Evolutionary conservation across 2,329 filamentous ascomycete genomes (phyloP).

Genomic region (Penicillium thymicola): DNA sequence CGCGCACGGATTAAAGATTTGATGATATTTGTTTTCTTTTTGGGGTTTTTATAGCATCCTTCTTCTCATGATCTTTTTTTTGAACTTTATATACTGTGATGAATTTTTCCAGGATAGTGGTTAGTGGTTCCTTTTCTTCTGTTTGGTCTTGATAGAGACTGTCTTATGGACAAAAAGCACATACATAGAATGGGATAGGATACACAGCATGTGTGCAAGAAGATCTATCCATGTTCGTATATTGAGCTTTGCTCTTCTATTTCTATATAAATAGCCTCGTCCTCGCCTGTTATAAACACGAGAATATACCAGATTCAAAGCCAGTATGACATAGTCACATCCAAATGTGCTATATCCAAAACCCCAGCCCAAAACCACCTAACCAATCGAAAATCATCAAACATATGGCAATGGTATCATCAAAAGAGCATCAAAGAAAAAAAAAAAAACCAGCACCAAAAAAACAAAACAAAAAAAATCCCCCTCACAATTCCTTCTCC

Average conservation of each 20-base stretch:
- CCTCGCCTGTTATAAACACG: neutral
- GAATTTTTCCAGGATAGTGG: neutral
- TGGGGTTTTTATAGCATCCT: constrained; percentile 8
- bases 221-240: constrained; percentile 1
- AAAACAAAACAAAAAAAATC: neutral
- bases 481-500: constrained; percentile 4
- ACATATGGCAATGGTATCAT: constrained; percentile 19
- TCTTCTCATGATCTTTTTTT: constrained; percentile 4
- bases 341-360: neutral
- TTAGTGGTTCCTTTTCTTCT: constrained; percentile 7
- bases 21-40: constrained; percentile 1
- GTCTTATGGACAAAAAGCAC: constrained; percentile 7
- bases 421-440: constrained; percentile 2
- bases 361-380: neutral
- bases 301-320: neutral
- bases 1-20: constrained; percentile 48
- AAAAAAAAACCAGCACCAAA: neutral
- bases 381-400: constrained; percentile 5
- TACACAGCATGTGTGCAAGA: constrained; percentile 15
- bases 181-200: constrained; percentile 20
- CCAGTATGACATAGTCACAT: neutral
- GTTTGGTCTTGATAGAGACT: constrained; percentile 1
- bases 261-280: neutral
- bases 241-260: neutral
- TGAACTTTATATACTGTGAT: neutral